Conservation (phyloP, 2,329 filamentous ascomycete genomes). For the Neonectria ditissima region DNA sequence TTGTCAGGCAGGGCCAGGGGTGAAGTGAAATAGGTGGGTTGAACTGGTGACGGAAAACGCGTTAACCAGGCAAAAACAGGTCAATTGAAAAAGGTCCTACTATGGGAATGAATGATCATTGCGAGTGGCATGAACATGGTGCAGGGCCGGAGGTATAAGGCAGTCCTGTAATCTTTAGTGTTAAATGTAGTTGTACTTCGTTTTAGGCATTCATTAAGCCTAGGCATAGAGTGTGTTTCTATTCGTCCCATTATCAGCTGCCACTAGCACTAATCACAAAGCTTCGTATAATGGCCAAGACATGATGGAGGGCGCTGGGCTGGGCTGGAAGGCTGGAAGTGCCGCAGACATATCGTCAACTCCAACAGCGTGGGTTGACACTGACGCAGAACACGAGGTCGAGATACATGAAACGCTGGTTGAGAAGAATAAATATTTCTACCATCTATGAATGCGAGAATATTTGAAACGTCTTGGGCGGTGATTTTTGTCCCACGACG, state of each 20-base stretch:
- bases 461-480: background rate
- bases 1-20: background rate
- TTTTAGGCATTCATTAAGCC: too few relatives aligned
- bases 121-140: too few relatives aligned
- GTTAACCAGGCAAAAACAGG: too few relatives aligned
- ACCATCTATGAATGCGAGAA: background rate
- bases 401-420: background rate
- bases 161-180: too few relatives aligned
- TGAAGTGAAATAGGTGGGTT: background rate
- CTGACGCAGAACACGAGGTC: background rate
- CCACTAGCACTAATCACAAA: background rate
- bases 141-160: too few relatives aligned
- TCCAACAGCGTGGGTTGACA: background rate
- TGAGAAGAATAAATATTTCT: background rate
- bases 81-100: too few relatives aligned
- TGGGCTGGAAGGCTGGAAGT: too few relatives aligned
- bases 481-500: background rate
- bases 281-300: background rate
- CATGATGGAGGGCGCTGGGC: background rate
- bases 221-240: too few relatives aligned
- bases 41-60: background rate
- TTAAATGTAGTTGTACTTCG: too few relatives aligned
- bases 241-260: too few relatives aligned
- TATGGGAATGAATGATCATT: too few relatives aligned
- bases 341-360: background rate